Evolutionary conservation across 2,329 filamentous ascomycete genomes (phyloP).

Genomic region (Aureobasidium sp.): DNA sequence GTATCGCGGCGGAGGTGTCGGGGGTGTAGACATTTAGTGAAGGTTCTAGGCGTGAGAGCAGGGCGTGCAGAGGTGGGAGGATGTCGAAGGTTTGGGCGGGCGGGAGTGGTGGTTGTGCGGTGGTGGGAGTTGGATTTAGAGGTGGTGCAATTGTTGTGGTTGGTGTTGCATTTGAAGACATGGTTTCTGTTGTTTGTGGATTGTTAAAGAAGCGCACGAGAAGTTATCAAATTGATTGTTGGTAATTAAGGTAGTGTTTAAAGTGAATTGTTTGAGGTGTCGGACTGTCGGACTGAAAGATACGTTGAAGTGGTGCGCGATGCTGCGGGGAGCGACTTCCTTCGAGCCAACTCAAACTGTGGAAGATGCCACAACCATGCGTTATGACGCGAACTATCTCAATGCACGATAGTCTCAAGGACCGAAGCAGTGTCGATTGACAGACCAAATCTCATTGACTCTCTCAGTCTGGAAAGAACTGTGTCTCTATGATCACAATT

Average conservation of each 20-base stretch:
- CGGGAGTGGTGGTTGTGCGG: slow-evolving; percentile 55
- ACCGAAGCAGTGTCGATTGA: too few relatives aligned
- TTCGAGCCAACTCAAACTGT: background rate
- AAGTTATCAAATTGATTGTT: background rate
- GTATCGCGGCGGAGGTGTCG: background rate
- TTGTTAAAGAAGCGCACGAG: background rate
- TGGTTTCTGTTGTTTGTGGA: background rate
- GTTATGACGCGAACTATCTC: too few relatives aligned
- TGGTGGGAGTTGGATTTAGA: slow-evolving; percentile 16
- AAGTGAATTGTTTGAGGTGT: background rate
- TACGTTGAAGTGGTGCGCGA: background rate
- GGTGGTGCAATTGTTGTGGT: slow-evolving; percentile 15
- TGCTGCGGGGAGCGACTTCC: background rate
- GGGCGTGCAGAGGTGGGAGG: slow-evolving; percentile 68
- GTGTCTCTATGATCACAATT: too few relatives aligned
- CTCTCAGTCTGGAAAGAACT: too few relatives aligned
- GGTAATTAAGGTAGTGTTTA: background rate
- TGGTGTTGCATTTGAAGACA: slow-evolving; percentile 14
- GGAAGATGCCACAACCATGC: too few relatives aligned
- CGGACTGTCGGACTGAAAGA: background rate
- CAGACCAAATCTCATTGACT: too few relatives aligned
- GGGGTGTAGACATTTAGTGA: slow-evolving; percentile 11
- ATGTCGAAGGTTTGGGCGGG: slow-evolving; percentile 78
- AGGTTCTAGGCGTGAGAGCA: slow-evolving; percentile 59
- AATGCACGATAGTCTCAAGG: too few relatives aligned